Evolutionary conservation across 2,329 filamentous ascomycete species (phyloP), one percentile per base, ranked within the genome.

Genomic region (Alternaria arborescens): DNA sequence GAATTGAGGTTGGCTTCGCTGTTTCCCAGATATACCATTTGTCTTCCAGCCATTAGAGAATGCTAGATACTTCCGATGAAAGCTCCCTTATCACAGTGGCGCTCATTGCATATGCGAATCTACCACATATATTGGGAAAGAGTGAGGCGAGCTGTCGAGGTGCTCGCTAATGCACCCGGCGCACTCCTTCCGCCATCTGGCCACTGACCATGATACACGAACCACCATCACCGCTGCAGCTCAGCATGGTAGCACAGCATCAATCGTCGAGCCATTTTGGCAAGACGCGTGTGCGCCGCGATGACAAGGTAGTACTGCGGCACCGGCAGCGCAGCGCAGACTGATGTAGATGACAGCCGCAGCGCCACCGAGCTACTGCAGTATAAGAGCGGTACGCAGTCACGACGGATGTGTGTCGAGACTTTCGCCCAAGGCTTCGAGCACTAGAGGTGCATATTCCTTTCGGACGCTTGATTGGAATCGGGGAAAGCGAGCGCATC

Each of bases 141-240:
- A 70, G 67, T 71, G 69, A 71, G 67, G 67, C 69, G 63, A 59
- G 14, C 30, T 46, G 14, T 46, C 53, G 44, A 50, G 46, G 12
- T 48, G 24, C 42, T 18, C 28, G 30, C n/a, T 28, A 28, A 61
- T 32, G 22, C 46, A 62, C 55, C 50, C 64, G 52, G 59, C 51
- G 46, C 16, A 16, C 50, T 62, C 24, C 52, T 63, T 58, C 55
- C 26, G 46, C n/a, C 46, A 43, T 56, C 52, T 61, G 65, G 60
- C 68, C 66, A 71, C 61, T 67, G 52, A 61, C 18, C 46, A 36
- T 47, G 44, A 66, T 54, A 66, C 68, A 72, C 64, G 60, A 62
- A 58, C 55, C 58, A 55, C 54, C n/a, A 61, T 47, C 53, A 61
- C 63, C 53, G 60, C 63, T 66, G 62, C 66, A 64, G 46, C 58